Conservation (phyloP, 2,329 filamentous ascomycete species). For the Hymenoscyphus repandus region DNA sequence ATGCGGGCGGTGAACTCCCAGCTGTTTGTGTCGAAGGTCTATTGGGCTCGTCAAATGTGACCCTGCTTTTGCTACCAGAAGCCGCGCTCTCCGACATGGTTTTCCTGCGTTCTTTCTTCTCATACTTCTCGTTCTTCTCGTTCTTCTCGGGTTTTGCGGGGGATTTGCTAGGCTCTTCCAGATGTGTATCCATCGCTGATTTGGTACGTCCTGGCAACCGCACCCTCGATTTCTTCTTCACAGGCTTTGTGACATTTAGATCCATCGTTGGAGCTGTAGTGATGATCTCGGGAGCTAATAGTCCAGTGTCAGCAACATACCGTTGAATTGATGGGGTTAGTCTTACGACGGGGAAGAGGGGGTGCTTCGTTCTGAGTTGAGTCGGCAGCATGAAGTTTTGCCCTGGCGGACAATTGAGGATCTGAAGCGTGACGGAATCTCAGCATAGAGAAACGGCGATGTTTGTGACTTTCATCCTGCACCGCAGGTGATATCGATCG, state of each 20-base stretch:
- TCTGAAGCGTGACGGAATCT: constrained; percentile 91
- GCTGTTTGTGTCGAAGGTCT: constrained; percentile 43
- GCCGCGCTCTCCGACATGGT: constrained; percentile 32
- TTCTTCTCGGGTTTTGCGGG: constrained; percentile 14
- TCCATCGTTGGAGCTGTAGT: constrained; percentile 82
- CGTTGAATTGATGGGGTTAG: constrained; percentile 1
- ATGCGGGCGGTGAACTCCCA: constrained; percentile 46
- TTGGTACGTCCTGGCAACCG: constrained; percentile 46
- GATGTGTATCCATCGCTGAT: constrained; percentile 14
- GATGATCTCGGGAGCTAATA: constrained; percentile 68
- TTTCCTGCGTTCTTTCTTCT: constrained; percentile 39
- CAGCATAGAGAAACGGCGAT: constrained; percentile 64
- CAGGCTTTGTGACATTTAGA: constrained; percentile 40
- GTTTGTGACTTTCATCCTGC: constrained; percentile 50
- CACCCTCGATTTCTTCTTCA: constrained; percentile 52
- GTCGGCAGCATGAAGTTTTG: constrained; percentile 58
- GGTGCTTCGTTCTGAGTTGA: constrained; percentile 37
- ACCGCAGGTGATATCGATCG: constrained; percentile 38
- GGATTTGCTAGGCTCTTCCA: constrained; percentile 12
- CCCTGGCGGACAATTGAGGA: constrained; percentile 73
- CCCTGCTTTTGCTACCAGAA: constrained; percentile 35
- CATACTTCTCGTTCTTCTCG: constrained; percentile 25
- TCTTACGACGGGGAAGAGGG: constrained; percentile 54
- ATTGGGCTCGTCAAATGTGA: constrained; percentile 58
- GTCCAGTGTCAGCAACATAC: constrained; percentile 9